These are phyloP conservation scores for Thermochaetoides dissita DNA, from an alignment of 2,329 filamentous ascomycete genomes.

Conservation along the genomic window DNA sequence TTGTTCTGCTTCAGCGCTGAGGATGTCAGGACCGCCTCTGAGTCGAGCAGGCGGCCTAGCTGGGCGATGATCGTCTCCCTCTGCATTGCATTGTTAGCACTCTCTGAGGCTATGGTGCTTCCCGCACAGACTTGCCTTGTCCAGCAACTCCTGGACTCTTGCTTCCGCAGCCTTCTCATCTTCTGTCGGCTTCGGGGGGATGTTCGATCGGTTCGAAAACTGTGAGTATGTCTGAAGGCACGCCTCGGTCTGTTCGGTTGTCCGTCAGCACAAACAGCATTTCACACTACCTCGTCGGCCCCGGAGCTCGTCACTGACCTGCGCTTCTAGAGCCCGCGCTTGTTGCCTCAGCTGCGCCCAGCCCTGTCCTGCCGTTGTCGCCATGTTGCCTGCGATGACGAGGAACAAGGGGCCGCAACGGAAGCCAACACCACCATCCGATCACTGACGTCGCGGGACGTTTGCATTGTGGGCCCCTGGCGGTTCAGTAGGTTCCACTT, in stretches of 20 bases:
- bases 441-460: neutral
- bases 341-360: conserved; percentile 95
- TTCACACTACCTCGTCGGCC: too few relatives aligned
- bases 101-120: too few relatives aligned
- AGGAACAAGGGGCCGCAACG: conserved; percentile 1
- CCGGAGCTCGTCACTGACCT: conserved; percentile 39
- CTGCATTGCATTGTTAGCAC: conserved; percentile 28
- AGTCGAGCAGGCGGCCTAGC: conserved; percentile 80
- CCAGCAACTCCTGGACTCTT: conserved; percentile 71
- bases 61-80: conserved; percentile 70
- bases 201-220: conserved; percentile 65
- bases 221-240: conserved; percentile 80
- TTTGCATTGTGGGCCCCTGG: neutral
- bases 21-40: conserved; percentile 70
- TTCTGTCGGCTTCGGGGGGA: conserved; percentile 69
- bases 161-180: conserved; percentile 70
- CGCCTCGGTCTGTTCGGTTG: conserved; percentile 55
- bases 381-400: conserved; percentile 12
- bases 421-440: conserved; percentile 2
- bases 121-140: conserved; percentile 43
- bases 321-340: conserved; percentile 73
- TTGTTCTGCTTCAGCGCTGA: conserved; percentile 97
- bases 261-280: neutral
- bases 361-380: conserved; percentile 29
- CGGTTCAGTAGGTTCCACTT: too few relatives aligned